phyloP scores from a whole-genome alignment of 192 early-diverging fungal genomes.

The Podochytrium sp. region DNA sequence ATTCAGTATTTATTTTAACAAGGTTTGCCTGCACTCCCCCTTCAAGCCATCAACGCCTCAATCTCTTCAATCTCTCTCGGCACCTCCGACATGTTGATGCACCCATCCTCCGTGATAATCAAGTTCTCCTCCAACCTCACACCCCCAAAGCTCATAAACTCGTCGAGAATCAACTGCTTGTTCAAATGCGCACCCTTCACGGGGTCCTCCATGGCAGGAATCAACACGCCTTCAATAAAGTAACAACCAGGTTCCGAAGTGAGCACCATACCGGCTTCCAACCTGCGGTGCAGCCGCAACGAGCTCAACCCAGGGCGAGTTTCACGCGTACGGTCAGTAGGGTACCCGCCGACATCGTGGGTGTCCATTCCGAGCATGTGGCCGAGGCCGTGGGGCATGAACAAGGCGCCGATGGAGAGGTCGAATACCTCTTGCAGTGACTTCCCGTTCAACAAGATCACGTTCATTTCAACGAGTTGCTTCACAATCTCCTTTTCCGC shows the following conservation, averaged over 20 bases:
- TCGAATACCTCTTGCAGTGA: constrained; percentile 58
- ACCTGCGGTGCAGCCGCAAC: constrained; percentile 73
- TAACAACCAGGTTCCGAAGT: constrained; percentile 95
- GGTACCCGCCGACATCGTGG: constrained; percentile 74
- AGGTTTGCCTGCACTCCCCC: no score
- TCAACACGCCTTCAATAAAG: constrained; percentile 83
- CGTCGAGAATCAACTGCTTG: constrained; percentile 65
- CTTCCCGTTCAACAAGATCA: constrained; percentile 64
- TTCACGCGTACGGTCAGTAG: constrained; percentile 71
- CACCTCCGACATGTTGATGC: constrained; percentile 76
- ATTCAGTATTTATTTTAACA: no score
- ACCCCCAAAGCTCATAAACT: constrained; percentile 79
- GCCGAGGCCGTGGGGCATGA: constrained; percentile 92
- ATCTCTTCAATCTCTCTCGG: constrained; percentile 75
- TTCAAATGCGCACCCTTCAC: constrained; percentile 66
- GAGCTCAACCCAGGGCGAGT: constrained; percentile 71
- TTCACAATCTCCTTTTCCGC: constrained; percentile 67
- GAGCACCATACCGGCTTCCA: constrained; percentile 77
- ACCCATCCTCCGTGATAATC: constrained; percentile 74
- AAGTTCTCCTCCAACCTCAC: constrained; percentile 93
- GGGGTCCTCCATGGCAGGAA: constrained; percentile 50
- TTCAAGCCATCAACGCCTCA: constrained; percentile 65
- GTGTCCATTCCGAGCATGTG: constrained; percentile 71
- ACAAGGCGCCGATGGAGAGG: constrained; percentile 74
- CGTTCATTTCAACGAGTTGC: constrained; percentile 72